phyloP scores from a whole-genome alignment of 371 early-diverging fungal genomes.

The Circinella minor region DNA sequence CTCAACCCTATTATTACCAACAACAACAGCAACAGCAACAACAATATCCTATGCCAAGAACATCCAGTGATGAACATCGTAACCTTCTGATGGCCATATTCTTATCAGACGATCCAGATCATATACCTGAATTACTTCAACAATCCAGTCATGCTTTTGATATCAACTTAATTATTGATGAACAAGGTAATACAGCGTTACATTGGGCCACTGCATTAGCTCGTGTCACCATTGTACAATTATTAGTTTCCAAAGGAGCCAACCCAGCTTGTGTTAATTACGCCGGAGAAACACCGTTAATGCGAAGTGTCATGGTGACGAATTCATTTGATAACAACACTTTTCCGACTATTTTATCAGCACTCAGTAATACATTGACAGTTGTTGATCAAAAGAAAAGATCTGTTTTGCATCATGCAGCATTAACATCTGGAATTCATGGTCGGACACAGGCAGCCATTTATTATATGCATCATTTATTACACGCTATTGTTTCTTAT shows the following conservation, averaged over 20 bases:
- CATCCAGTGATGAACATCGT: slow-evolving; percentile 61
- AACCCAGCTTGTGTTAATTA: slow-evolving; percentile 66
- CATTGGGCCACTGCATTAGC: slow-evolving; percentile 90
- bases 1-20: background rate
- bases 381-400: slow-evolving; percentile 73
- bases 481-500: slow-evolving; percentile 63
- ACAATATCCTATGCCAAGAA: slow-evolving; percentile 7
- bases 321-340: slow-evolving; percentile 83
- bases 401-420: slow-evolving; percentile 89
- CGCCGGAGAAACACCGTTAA: slow-evolving; percentile 84
- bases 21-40: slow-evolving; percentile 5
- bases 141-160: slow-evolving; percentile 49
- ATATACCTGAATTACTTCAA: slow-evolving; percentile 59
- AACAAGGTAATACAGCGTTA: slow-evolving; percentile 82
- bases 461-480: slow-evolving; percentile 79
- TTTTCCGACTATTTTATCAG: slow-evolving; percentile 72
- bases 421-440: slow-evolving; percentile 62
- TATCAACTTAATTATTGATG: slow-evolving; percentile 76
- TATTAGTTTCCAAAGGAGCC: slow-evolving; percentile 73
- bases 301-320: slow-evolving; percentile 83
- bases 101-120: slow-evolving; percentile 63
- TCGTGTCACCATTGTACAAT: slow-evolving; percentile 64
- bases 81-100: slow-evolving; percentile 77
- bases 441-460: slow-evolving; percentile 68
- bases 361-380: slow-evolving; percentile 70